A percentile compares a stretch with the other conserved stretches of the same genome.
Evolutionary conservation across 495 filamentous ascomycete genomes (phyloP).

Genomic region (Neurospora sublineolata): DNA sequence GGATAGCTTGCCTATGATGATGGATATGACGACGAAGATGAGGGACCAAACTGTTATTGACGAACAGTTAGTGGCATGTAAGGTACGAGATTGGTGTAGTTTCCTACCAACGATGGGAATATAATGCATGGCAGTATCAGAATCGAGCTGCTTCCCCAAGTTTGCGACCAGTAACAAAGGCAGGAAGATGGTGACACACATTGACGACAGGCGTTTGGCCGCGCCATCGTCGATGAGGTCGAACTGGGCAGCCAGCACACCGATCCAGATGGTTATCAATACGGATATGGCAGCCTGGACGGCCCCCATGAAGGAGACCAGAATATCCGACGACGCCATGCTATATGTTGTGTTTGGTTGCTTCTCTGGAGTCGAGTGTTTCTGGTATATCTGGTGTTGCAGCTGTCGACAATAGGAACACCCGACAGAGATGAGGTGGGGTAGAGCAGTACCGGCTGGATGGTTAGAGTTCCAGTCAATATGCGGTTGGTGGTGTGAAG

Average conservation of each 20-base stretch:
- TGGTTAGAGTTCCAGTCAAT: neutral
- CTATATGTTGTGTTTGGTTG: neutral
- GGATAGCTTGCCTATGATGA: constrained; percentile 29
- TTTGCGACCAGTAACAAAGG: constrained; percentile 60
- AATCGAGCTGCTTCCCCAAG: constrained; percentile 53
- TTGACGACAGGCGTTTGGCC: constrained; percentile 51
- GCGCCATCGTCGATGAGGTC: constrained; percentile 42
- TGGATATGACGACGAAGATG: constrained; percentile 33
- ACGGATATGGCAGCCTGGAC: constrained; percentile 62
- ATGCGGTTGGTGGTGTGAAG: neutral
- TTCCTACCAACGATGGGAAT: constrained; percentile 23
- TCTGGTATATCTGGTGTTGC: neutral
- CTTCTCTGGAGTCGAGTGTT: neutral
- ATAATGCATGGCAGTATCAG: constrained; percentile 45
- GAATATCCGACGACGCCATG: constrained; percentile 15
- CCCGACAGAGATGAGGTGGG: neutral
- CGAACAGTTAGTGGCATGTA: neutral
- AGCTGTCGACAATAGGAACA: neutral
- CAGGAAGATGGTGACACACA: constrained; percentile 59
- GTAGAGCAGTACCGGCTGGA: neutral
- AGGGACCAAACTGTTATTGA: constrained; percentile 22
- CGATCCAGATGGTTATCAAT: constrained; percentile 55
- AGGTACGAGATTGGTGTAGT: neutral
- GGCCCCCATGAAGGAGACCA: constrained; percentile 51
- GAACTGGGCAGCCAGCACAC: constrained; percentile 47